Evolutionary conservation across 2,329 filamentous ascomycete genomes (phyloP).

Genomic region (Pseudocercospora eumusae): DNA sequence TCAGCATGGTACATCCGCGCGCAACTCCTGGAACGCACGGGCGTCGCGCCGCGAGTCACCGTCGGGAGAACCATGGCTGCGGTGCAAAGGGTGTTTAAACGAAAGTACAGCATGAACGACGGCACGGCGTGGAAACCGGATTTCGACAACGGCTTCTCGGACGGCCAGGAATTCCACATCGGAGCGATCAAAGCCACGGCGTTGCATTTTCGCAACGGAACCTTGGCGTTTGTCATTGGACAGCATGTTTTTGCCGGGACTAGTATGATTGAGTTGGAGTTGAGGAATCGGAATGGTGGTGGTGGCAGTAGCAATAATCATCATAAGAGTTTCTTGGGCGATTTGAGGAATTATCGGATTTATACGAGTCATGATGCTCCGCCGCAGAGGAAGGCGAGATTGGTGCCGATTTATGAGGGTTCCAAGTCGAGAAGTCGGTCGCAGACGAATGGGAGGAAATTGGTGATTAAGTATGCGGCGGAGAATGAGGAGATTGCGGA

Average conservation of each 20-base stretch:
- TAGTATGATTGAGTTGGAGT: constrained; percentile 22
- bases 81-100: constrained; percentile 27
- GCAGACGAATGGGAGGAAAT: constrained; percentile 19
- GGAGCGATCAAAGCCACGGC: constrained; percentile 24
- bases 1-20: constrained; percentile 32
- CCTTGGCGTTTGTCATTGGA: constrained; percentile 28
- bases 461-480: constrained; percentile 27
- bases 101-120: constrained; percentile 30
- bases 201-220: constrained; percentile 23
- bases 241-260: constrained; percentile 27
- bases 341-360: constrained; percentile 25
- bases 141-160: constrained; percentile 19
- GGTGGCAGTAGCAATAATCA: too few relatives aligned
- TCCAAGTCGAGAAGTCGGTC: background rate
- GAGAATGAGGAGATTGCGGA: constrained; percentile 15
- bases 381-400: constrained; percentile 22
- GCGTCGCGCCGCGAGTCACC: constrained; percentile 23
- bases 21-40: constrained; percentile 24
- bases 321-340: constrained; percentile 8
- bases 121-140: constrained; percentile 21
- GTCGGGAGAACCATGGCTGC: constrained; percentile 26
- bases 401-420: constrained; percentile 24
- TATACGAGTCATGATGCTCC: constrained; percentile 25
- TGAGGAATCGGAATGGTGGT: constrained; percentile 19
- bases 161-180: constrained; percentile 28